Percentiles rank a stretch among this genome's conserved stretches.
These are phyloP conservation scores for Astragalus glycyphyllos DNA, from an alignment of 306 rosid species.

Conservation along the genomic window DNA sequence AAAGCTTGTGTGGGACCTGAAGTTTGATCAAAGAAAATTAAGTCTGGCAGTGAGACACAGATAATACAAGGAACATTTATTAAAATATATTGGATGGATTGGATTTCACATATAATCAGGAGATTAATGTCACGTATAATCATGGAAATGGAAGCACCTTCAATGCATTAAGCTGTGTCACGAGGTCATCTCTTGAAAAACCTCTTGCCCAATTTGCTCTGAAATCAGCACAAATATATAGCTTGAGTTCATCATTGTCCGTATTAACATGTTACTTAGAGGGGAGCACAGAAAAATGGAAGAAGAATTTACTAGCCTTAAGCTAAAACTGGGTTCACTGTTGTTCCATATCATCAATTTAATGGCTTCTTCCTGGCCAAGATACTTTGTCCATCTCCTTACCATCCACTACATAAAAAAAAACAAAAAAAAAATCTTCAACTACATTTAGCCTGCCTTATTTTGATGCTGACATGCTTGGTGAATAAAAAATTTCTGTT, in stretches of 20 bases:
- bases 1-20: conserved; percentile 78
- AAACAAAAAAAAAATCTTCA: conserved; percentile 27
- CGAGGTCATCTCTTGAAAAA: conserved; percentile 76
- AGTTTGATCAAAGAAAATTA: conserved; percentile 41
- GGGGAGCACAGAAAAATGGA: conserved; percentile 22
- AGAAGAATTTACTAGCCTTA: conserved; percentile 61
- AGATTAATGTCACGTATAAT: conserved; percentile 30
- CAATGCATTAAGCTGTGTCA: conserved; percentile 61
- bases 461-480: background rate
- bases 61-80: conserved; percentile 25
- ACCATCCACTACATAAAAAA: conserved; percentile 81
- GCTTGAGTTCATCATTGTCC: conserved; percentile 39
- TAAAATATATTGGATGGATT: too few relatives aligned
- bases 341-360: conserved; percentile 88
- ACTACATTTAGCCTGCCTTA: conserved; percentile 20
- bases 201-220: conserved; percentile 75
- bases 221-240: conserved; percentile 46
- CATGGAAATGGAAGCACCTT: conserved; percentile 56
- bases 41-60: conserved; percentile 4
- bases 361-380: conserved; percentile 84
- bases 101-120: too few relatives aligned
- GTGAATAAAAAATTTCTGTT: conserved; percentile 4
- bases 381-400: conserved; percentile 80
- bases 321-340: conserved; percentile 80
- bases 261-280: conserved; percentile 13